Evolutionary conservation across 768 basidiomycete genomes (phyloP).

Genomic region (Galerina sulciceps): DNA sequence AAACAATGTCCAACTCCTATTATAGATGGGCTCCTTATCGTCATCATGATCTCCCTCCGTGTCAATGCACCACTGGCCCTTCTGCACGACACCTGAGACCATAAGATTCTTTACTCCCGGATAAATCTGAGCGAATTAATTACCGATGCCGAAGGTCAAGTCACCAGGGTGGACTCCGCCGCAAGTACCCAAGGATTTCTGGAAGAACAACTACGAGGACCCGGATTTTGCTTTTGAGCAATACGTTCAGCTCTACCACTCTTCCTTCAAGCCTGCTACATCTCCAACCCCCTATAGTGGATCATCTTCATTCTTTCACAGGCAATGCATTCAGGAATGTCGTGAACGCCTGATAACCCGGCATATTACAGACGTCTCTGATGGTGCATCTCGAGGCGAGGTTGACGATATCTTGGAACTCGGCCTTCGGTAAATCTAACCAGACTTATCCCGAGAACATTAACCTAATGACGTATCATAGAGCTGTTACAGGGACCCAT

Average conservation of each 20-base stretch:
- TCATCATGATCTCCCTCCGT: no score
- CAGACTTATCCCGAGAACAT: no score
- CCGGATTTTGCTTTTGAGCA: constrained; percentile 14
- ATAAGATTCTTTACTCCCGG: no score
- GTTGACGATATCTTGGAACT: constrained; percentile 10
- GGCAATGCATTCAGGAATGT: constrained; percentile 7
- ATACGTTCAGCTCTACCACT: constrained; percentile 8
- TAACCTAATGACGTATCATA: neutral
- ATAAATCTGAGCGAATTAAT: no score
- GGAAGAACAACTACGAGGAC: constrained; percentile 12
- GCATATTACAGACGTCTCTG: neutral
- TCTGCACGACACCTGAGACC: no score
- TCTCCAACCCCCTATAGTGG: constrained; percentile 7
- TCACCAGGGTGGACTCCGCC: no score
- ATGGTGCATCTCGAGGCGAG: neutral
- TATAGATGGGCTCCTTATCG: no score
- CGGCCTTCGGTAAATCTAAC: constrained; percentile 4
- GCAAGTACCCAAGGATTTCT: neutral
- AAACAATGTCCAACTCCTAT: no score
- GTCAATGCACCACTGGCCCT: no score
- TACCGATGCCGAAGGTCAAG: no score
- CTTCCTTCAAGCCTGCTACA: constrained; percentile 11
- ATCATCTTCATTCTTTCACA: constrained; percentile 5
- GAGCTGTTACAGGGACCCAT: constrained; percentile 4
- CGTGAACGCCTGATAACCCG: neutral